phyloP scores from a whole-genome alignment of 768 basidiomycete species.

The Sarcodon sp. region DNA sequence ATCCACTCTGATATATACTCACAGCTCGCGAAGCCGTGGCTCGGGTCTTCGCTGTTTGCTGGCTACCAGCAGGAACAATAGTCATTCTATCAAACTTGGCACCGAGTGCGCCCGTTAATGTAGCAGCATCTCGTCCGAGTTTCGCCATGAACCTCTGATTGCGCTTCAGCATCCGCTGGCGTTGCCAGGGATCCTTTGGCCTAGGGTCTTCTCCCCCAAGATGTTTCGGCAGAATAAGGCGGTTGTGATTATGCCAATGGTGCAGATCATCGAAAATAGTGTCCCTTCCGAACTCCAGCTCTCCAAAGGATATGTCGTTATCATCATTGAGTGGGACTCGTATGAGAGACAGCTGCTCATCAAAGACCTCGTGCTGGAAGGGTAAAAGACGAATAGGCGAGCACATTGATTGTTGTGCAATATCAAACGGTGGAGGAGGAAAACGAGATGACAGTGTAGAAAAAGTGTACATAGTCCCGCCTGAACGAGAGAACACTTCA shows the following conservation, averaged over 20 bases:
- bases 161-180: slow-evolving; percentile 21
- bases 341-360: slow-evolving; percentile 24
- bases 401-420: background rate
- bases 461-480: slow-evolving; percentile 13
- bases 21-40: background rate
- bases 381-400: slow-evolving; percentile 17
- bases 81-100: slow-evolving; percentile 34
- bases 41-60: slow-evolving; percentile 2
- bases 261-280: slow-evolving; percentile 33
- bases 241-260: slow-evolving; percentile 48
- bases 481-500: slow-evolving; percentile 6
- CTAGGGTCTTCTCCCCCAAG: slow-evolving; percentile 31
- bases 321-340: slow-evolving; percentile 13
- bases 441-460: slow-evolving; percentile 2
- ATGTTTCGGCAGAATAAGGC: slow-evolving; percentile 37
- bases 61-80: slow-evolving; percentile 29
- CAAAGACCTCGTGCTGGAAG: slow-evolving; percentile 26
- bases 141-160: slow-evolving; percentile 48
- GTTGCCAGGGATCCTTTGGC: slow-evolving; percentile 20
- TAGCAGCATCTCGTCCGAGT: slow-evolving; percentile 46
- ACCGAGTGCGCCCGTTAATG: slow-evolving; percentile 52
- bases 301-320: slow-evolving; percentile 4
- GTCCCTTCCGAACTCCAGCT: slow-evolving; percentile 25
- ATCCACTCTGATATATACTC: background rate
- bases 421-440: background rate